Evolutionary conservation across 768 basidiomycete species (phyloP).

Genomic region (Leucocoprinus leucothites): DNA sequence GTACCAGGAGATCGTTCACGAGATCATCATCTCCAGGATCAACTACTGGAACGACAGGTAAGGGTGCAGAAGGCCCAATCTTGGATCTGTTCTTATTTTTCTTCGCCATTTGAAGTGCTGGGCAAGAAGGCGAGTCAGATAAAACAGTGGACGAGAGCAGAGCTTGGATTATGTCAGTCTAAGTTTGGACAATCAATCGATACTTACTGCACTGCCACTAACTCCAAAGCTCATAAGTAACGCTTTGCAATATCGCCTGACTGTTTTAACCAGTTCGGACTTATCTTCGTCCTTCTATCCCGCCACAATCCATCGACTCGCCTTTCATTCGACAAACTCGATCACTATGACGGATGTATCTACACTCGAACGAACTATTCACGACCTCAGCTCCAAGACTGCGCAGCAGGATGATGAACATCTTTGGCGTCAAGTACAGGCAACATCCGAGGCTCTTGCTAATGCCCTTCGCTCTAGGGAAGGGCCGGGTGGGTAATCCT

Average conservation of each 20-base stretch:
- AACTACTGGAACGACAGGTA: constrained; percentile 25
- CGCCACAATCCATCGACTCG: background rate
- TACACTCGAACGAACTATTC: constrained; percentile 32
- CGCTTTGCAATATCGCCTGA: background rate
- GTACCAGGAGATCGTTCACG: constrained; percentile 72
- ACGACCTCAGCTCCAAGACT: constrained; percentile 30
- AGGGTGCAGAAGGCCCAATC: constrained; percentile 36
- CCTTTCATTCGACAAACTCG: background rate
- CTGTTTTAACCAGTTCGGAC: background rate
- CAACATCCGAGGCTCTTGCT: constrained; percentile 53
- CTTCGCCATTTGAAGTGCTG: constrained; percentile 42
- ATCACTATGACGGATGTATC: constrained; percentile 25
- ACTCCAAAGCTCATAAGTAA: background rate
- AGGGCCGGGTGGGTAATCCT: constrained; percentile 36
- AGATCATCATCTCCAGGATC: constrained; percentile 51
- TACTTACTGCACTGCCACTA: constrained; percentile 10
- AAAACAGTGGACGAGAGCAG: background rate
- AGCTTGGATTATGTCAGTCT: background rate
- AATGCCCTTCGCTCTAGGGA: constrained; percentile 59
- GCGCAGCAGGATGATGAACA: constrained; percentile 26
- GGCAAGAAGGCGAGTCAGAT: background rate
- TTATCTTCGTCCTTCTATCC: too few species aligned
- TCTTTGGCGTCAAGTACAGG: constrained; percentile 51
- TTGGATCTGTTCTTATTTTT: constrained; percentile 47
- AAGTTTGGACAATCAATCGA: background rate